Evolutionary conservation across 2,329 filamentous ascomycete genomes (phyloP), one percentile per base, ranked within the genome.

Genomic region (Colletotrichum ledebouriae): DNA sequence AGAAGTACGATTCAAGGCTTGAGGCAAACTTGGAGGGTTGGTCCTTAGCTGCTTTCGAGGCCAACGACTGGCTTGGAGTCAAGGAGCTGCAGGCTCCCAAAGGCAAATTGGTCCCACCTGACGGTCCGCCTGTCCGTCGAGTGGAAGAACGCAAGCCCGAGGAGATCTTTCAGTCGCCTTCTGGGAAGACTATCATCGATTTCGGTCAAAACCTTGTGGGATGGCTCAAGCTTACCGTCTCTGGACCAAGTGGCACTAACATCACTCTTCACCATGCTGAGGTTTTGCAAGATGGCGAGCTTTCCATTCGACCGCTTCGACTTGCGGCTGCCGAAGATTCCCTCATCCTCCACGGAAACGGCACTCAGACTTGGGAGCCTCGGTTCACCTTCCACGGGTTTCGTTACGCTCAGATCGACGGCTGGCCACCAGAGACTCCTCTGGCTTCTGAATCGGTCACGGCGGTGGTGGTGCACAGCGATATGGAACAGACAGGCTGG

Each of bases 191-290:
- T 0, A 73, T 87, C 3, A 63, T 87, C 5, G 86, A 89, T 70
- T 88, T 89, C 73, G 86, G 86, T 2, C 86, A 89, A 72, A 88
- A 89, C 70, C 76, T 89, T 0, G 86, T 88, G 0, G 87, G 87
- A 1, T 80, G 80, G 71, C 63, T 87, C 1, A 75, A 76, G 0
- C 71, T 88, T 11, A 77, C 71, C 1, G 73, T 83, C 2, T 71
- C 71, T 44, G 82, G 78, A 0, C 75, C 78, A 0, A 72, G 73
- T 3, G 82, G 81, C 1, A 77, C 80, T 3, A 78, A 75, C 9
- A 80, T 89, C 20, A 79, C 76, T 4, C 76, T 89, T 13, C 75
- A 74, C 0, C 86, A 89, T 72, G 83, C 86, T 0, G 87, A 89
- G 73, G 86, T 86, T 11, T 77, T 89, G 4, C 85, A 89, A 64